A percentile compares a stretch with the other conserved stretches of the same genome.
Conservation (phyloP, 2,329 filamentous ascomycete species). For the Cylindrodendrum hubeiense region DNA sequence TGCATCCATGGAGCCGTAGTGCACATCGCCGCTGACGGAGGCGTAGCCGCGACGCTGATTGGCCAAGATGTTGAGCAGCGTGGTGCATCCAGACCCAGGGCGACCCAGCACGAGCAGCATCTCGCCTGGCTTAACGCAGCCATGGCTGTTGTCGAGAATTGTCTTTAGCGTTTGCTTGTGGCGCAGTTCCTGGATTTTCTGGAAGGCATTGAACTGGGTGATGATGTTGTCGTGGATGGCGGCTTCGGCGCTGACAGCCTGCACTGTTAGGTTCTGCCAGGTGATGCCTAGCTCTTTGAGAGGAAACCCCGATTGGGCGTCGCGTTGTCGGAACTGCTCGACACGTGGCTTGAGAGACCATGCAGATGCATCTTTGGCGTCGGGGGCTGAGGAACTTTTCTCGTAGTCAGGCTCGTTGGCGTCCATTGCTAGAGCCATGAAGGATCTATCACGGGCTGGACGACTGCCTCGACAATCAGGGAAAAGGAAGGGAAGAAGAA, state of each 20-base stretch:
- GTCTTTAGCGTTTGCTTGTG: constrained; percentile 70
- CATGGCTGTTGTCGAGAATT: constrained; percentile 74
- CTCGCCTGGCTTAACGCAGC: constrained; percentile 78
- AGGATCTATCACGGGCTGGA: not conserved
- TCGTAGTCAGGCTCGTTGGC: not conserved
- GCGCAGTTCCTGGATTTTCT: constrained; percentile 24
- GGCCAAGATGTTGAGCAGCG: constrained; percentile 76
- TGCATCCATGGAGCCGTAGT: constrained; percentile 64
- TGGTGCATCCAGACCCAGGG: constrained; percentile 78
- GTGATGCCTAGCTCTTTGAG: constrained; percentile 69
- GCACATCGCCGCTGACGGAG: constrained; percentile 68
- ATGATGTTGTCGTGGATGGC: constrained; percentile 73
- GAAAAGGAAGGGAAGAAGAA: not conserved
- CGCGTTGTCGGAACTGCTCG: constrained; percentile 55
- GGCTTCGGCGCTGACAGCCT: constrained; percentile 71
- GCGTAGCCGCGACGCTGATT: constrained; percentile 73
- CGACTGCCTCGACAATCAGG: not conserved
- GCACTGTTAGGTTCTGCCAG: constrained; percentile 73
- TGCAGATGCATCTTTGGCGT: constrained; percentile 32
- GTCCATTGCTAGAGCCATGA: not conserved
- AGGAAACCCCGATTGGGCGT: constrained; percentile 59
- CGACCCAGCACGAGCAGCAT: constrained; percentile 78
- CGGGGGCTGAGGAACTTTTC: not conserved
- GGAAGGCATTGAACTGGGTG: not conserved
- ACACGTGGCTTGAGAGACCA: constrained; percentile 64